Evolutionary conservation across 192 early-diverging fungal genomes (phyloP), one percentile per base, ranked within the genome.

Genomic region (Chytriomyces sp.): DNA sequence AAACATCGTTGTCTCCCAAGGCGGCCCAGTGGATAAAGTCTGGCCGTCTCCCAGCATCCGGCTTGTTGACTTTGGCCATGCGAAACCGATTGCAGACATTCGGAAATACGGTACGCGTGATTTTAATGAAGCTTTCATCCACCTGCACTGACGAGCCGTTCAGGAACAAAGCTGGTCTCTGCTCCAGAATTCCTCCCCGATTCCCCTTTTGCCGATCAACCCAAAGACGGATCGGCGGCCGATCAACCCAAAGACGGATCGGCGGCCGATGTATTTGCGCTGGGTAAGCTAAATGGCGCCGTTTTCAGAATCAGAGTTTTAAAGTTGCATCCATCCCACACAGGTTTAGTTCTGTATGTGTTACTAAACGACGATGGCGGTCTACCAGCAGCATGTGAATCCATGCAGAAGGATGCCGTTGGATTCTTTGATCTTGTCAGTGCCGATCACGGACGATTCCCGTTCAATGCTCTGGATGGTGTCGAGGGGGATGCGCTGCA

Each of bases 1-100:
- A 75, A 90, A 90, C 77, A 80, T 90, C 49, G 76, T 90, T 26
- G 61, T 72, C 18, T 10, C 43, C 24, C 8, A 10, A 48, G 24
- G 35, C 11, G 64, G n/a, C 65, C 23, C 50, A 4, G 62, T 13
- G 28, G 7, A 8, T 3, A 45, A 26, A 0, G 49, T 16, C 49
- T 7, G 10, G 8, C 7, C 43, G 43, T 26, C 16, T 46, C 61
- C 62, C 9, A 18, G 10, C 45, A 26, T 72, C 60, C 16, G 6
- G 35, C 57, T 78, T 26, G 67, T 61, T 13, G 77, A 78, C 64
- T 78, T 71, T 49, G 77, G 77, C 7, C 77, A 78, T 28, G 61
- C 77, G 10, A 13, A 20, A 26, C 69, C 18, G 5, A 8, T 13
- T 9, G 6, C 6, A n/a, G 44, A 23, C 73, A 13, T 9, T 16